phyloP scores from a whole-genome alignment of 202 grass and related monocot genomes.

The Carex sylvatica region DNA sequence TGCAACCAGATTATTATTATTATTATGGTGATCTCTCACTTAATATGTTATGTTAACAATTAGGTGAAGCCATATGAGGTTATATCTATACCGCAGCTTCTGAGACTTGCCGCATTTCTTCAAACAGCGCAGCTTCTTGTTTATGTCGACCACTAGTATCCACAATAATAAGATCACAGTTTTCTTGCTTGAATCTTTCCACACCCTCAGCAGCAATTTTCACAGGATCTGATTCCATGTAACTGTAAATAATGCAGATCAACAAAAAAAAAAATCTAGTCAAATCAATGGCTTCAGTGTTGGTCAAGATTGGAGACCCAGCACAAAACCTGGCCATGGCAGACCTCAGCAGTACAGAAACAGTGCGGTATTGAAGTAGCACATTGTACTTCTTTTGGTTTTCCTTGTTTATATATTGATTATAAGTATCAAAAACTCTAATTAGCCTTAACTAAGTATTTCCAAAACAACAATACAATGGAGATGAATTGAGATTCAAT shows the following conservation, averaged over 20 bases:
- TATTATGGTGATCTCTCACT: neutral
- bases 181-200: conserved; percentile 93
- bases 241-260: conserved; percentile 37
- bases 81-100: conserved; percentile 68
- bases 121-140: conserved; percentile 86
- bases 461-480: neutral
- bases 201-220: conserved; percentile 94
- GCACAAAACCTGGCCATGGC: neutral
- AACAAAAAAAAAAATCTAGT: conserved; percentile 17
- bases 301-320: neutral
- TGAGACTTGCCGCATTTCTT: conserved; percentile 99
- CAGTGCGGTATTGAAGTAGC: neutral
- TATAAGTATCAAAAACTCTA: neutral
- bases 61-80: conserved; percentile 8
- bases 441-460: neutral
- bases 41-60: neutral
- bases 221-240: conserved; percentile 89
- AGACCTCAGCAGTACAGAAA: neutral
- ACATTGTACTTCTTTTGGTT: neutral
- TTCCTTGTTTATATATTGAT: neutral
- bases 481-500: neutral
- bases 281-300: neutral
- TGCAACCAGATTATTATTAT: neutral
- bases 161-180: conserved; percentile 88
- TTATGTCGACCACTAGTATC: conserved; percentile 96